Conservation (phyloP, 352 stramenopile species). For the Phytophthora palmivora region DNA sequence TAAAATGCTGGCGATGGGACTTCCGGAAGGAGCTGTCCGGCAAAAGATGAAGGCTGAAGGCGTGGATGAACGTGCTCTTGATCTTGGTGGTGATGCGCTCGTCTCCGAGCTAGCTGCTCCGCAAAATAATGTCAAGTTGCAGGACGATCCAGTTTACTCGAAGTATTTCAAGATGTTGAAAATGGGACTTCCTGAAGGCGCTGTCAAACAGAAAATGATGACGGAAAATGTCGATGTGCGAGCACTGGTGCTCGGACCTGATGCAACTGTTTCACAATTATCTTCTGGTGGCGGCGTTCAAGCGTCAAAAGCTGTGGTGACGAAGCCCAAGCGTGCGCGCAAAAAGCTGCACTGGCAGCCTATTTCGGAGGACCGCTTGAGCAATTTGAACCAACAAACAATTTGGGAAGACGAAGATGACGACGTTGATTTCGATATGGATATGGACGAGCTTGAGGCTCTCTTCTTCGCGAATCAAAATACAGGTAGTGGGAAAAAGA, state of each 20-base stretch:
- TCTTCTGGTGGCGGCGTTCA: conserved; percentile 8
- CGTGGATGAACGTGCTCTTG: conserved; percentile 60
- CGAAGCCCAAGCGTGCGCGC: conserved; percentile 47
- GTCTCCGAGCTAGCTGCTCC: conserved; percentile 47
- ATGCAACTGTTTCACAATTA: conserved; percentile 60
- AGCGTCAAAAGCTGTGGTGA: conserved; percentile 5
- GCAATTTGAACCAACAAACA: conserved; percentile 70
- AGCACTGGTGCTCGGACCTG: conserved; percentile 70
- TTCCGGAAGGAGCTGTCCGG: conserved; percentile 81
- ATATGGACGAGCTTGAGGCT: conserved; percentile 89
- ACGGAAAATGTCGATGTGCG: conserved; percentile 55
- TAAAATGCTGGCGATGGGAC: conserved; percentile 93
- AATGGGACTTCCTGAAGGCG: conserved; percentile 88
- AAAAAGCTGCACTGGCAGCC: conserved; percentile 93
- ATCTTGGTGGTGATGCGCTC: conserved; percentile 55
- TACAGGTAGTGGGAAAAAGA: conserved; percentile 59
- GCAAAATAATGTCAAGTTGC: conserved; percentile 42
- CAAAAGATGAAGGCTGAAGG: conserved; percentile 84
- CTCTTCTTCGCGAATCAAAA: conserved; percentile 85
- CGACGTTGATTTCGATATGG: conserved; percentile 80
- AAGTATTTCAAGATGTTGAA: conserved; percentile 97
- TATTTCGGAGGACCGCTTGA: conserved; percentile 85
- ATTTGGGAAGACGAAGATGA: conserved; percentile 88
- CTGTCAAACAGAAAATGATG: conserved; percentile 89
- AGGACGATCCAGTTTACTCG: conserved; percentile 69